Conservation (phyloP, 345 rosid genomes). For the Arabidopsis thaliana region DNA sequence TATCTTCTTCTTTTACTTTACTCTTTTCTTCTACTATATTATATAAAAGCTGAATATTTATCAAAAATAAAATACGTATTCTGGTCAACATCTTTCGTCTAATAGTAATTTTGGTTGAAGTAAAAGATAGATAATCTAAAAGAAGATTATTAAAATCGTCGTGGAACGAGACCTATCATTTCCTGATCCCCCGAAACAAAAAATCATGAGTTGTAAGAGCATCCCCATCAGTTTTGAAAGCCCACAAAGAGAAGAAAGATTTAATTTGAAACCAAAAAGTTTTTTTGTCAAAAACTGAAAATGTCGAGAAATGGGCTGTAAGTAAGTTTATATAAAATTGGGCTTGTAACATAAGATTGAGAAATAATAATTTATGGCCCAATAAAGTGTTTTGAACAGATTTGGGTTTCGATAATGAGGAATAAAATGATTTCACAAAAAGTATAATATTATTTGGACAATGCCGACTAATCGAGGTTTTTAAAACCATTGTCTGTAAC, state of each 20-base stretch:
- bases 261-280: too few relatives aligned
- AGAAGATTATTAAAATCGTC: neutral
- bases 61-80: neutral
- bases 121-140: neutral
- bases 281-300: too few relatives aligned
- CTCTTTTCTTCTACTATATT: neutral
- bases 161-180: neutral
- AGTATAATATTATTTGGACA: too few relatives aligned
- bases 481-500: neutral
- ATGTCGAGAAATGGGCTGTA: too few relatives aligned
- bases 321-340: neutral
- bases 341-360: neutral
- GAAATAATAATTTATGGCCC: neutral
- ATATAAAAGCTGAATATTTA: neutral
- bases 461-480: too few relatives aligned
- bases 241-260: too few relatives aligned
- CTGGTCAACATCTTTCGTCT: neutral
- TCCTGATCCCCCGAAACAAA: neutral
- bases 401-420: neutral
- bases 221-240: too few relatives aligned
- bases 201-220: too few relatives aligned
- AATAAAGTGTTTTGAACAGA: neutral
- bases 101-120: neutral
- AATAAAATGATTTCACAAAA: too few relatives aligned
- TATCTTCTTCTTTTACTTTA: constrained; percentile 4